phyloP scores from a whole-genome alignment of 2,329 filamentous ascomycete species.

The Conoideocrella luteorostrata region DNA sequence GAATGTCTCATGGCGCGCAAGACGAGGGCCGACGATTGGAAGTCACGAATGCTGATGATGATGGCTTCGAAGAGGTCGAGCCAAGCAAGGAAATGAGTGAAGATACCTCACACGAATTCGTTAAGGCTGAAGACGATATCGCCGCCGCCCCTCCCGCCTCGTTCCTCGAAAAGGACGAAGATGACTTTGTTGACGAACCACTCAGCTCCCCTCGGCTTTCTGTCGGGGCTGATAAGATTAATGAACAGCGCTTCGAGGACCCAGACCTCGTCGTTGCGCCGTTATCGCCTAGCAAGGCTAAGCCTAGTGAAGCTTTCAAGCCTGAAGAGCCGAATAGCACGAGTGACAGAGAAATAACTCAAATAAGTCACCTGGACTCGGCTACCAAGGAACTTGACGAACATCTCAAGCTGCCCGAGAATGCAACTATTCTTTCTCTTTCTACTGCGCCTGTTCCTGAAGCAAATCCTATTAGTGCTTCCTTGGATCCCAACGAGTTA shows the following conservation, averaged over 20 bases:
- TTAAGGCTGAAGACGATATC: slow-evolving; percentile 53
- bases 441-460: slow-evolving; percentile 10
- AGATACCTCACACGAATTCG: slow-evolving; percentile 63
- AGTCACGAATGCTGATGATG: slow-evolving; percentile 75
- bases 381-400: slow-evolving; percentile 2
- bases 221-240: slow-evolving; percentile 51
- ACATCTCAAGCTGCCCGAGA: not conserved
- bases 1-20: slow-evolving; percentile 41
- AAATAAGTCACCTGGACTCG: not conserved
- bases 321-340: not conserved
- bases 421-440: not conserved
- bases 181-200: slow-evolving; percentile 73
- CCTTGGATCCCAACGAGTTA: slow-evolving; percentile 10
- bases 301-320: slow-evolving; percentile 11
- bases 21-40: slow-evolving; percentile 65
- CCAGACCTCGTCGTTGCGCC: slow-evolving; percentile 51
- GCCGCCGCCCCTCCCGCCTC: slow-evolving; percentile 20
- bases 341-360: not conserved
- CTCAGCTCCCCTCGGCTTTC: slow-evolving; percentile 61
- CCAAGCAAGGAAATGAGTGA: slow-evolving; percentile 64
- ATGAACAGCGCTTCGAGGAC: slow-evolving; percentile 47
- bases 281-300: slow-evolving; percentile 44
- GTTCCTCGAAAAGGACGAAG: slow-evolving; percentile 49
- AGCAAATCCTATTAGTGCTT: slow-evolving; percentile 10
- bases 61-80: slow-evolving; percentile 88